phyloP scores from a whole-genome alignment of 164 flowering plant genomes.

The Hamamelis virginiana region DNA sequence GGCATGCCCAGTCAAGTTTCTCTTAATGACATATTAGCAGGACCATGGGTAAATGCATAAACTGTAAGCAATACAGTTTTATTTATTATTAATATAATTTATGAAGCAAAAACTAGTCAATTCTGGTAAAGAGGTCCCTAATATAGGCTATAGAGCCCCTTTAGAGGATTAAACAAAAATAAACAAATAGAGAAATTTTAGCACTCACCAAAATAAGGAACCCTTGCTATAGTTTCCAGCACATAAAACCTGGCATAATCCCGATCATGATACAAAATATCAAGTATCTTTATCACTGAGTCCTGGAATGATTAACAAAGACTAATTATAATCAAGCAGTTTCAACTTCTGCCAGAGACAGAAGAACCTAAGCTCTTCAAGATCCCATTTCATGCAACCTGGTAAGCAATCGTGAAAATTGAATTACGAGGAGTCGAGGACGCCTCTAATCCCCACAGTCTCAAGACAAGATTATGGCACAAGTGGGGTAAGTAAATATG shows the following conservation, averaged over 20 bases:
- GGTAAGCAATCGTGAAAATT: not conserved
- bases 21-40: not conserved
- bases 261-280: constrained; percentile 77
- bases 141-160: not conserved
- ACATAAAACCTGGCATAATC: constrained; percentile 90
- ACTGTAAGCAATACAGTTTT: not conserved
- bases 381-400: too few relatives aligned
- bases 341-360: not conserved
- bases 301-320: constrained; percentile 59
- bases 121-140: not conserved
- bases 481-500: not conserved
- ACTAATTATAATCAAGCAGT: constrained; percentile 6
- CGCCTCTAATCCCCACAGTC: not conserved
- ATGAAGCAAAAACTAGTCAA: not conserved
- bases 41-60: not conserved
- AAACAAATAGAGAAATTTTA: not conserved
- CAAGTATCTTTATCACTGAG: constrained; percentile 82
- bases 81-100: not conserved
- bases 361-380: not conserved
- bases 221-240: constrained; percentile 94
- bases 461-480: not conserved
- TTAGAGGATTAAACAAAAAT: not conserved
- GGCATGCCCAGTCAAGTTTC: not conserved
- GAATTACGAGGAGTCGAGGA: not conserved
- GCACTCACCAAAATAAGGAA: constrained; percentile 92